Conservation (phyloP, 768 basidiomycete species). For the Filobasidium floriforme region DNA sequence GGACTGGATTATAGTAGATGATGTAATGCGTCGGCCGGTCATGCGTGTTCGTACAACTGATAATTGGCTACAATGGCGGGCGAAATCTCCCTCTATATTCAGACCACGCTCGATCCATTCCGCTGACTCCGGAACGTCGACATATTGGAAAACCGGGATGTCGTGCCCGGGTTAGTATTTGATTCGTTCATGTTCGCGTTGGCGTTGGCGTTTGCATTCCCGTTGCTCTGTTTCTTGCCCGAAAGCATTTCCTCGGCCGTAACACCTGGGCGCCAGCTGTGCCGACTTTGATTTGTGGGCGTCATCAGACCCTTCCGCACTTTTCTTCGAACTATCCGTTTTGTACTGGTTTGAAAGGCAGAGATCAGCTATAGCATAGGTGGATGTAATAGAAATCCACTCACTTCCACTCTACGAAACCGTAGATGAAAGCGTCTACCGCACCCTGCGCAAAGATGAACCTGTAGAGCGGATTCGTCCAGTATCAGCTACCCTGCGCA, state of each 20-base stretch:
- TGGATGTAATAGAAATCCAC: conserved; percentile 15
- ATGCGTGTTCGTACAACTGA: too few relatives aligned
- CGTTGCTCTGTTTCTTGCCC: conserved; percentile 1
- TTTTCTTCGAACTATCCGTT: conserved; percentile 37
- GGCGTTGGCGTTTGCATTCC: neutral
- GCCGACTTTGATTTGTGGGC: conserved; percentile 14
- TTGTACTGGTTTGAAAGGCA: conserved; percentile 27
- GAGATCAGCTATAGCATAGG: neutral
- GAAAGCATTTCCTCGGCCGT: conserved; percentile 6
- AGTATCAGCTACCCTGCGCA: too few relatives aligned
- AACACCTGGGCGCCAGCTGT: neutral
- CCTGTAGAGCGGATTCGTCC: neutral
- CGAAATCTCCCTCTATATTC: too few relatives aligned
- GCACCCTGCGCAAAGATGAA: conserved; percentile 44
- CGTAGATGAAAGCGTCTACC: conserved; percentile 45
- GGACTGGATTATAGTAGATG: too few relatives aligned
- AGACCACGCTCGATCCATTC: too few relatives aligned
- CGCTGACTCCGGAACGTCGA: too few relatives aligned
- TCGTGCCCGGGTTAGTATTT: too few relatives aligned
- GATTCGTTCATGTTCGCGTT: neutral
- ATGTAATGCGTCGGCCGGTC: too few relatives aligned
- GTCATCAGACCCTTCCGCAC: conserved; percentile 37
- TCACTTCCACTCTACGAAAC: conserved; percentile 45
- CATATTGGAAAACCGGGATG: too few relatives aligned
- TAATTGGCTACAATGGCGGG: too few relatives aligned